Evolutionary conservation across 2,329 filamentous ascomycete genomes (phyloP).

Genomic region (Ceratocystis cubensis): DNA sequence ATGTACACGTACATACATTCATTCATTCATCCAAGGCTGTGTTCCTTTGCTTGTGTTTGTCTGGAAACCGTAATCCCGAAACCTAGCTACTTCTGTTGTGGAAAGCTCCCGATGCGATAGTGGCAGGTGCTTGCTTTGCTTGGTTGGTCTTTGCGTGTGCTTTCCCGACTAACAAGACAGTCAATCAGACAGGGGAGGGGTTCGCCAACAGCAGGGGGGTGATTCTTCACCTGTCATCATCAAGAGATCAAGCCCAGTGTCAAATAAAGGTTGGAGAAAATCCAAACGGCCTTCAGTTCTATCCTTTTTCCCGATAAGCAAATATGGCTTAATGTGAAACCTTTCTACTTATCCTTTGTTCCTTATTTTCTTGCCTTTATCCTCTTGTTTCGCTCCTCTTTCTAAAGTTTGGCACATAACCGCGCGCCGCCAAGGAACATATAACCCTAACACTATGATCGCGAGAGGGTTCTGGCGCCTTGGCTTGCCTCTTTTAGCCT

Average conservation of each 20-base stretch:
- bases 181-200: not conserved
- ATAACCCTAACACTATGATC: conserved; percentile 1
- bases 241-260: not conserved
- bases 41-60: too few relatives aligned
- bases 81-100: too few relatives aligned
- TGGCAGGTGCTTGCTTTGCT: not conserved
- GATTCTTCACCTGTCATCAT: not conserved
- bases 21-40: too few relatives aligned
- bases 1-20: too few relatives aligned
- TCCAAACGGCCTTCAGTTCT: not conserved
- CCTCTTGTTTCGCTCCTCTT: not conserved
- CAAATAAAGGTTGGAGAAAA: not conserved
- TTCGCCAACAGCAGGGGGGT: not conserved
- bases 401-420: not conserved
- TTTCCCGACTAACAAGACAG: not conserved
- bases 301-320: conserved; percentile 4
- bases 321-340: not conserved
- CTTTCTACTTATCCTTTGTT: not conserved
- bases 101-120: not conserved
- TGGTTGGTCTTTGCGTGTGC: not conserved
- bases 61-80: too few relatives aligned
- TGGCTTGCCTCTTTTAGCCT: conserved; percentile 4
- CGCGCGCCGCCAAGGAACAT: not conserved
- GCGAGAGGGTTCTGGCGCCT: conserved; percentile 1
- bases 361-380: not conserved